phyloP scores from a whole-genome alignment of 441 rosid species.

The Brassica hybrid region DNA sequence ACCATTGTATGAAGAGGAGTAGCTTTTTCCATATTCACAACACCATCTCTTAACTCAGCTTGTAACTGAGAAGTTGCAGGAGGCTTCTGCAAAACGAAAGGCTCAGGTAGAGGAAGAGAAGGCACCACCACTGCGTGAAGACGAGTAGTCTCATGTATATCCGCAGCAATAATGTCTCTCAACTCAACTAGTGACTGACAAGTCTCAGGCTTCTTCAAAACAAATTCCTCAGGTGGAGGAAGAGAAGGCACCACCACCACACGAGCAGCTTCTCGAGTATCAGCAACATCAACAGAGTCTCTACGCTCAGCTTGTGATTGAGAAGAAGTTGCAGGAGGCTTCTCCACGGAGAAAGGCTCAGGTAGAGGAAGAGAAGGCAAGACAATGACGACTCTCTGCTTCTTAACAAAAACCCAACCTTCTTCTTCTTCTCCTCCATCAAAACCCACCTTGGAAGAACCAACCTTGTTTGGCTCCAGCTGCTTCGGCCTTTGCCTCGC shows the following conservation, averaged over 20 bases:
- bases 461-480: constrained; percentile 29
- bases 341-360: constrained; percentile 42
- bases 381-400: constrained; percentile 76
- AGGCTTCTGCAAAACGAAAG: constrained; percentile 42
- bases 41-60: constrained; percentile 19
- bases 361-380: constrained; percentile 61
- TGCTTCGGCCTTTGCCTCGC: constrained; percentile 58
- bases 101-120: constrained; percentile 45
- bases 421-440: constrained; percentile 53
- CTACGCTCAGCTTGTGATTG: constrained; percentile 44
- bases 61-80: constrained; percentile 44
- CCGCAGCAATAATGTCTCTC: background rate
- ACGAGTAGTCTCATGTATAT: background rate
- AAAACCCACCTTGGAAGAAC: constrained; percentile 35
- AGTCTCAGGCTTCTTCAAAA: constrained; percentile 45
- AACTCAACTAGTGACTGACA: constrained; percentile 41
- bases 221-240: constrained; percentile 39
- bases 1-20: background rate
- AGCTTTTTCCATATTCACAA: background rate
- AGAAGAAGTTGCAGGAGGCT: constrained; percentile 25
- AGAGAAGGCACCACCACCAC: constrained; percentile 46
- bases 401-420: constrained; percentile 85
- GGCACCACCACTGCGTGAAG: background rate
- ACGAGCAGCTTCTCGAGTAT: background rate
- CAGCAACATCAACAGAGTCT: constrained; percentile 21